These are phyloP conservation scores for Dillenia turbinata DNA, from an alignment of 164 flowering plant species.

Conservation along the genomic window DNA sequence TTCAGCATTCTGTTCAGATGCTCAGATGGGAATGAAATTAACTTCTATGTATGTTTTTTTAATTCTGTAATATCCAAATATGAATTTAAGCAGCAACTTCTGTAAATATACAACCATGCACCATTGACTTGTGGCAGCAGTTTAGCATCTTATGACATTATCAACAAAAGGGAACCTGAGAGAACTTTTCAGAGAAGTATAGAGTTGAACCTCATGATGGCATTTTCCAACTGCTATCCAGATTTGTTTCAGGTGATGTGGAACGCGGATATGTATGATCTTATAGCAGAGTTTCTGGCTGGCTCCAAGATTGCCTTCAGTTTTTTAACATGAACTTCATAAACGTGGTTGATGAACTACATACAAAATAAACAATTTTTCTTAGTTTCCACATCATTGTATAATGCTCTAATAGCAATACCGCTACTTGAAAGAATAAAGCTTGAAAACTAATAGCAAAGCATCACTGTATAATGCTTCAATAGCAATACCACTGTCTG, in stretches of 20 bases:
- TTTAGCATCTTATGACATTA: no score
- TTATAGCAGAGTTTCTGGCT: conserved; percentile 12
- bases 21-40: no score
- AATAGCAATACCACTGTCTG: no score
- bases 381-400: neutral
- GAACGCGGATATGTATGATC: conserved; percentile 29
- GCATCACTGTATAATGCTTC: no score
- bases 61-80: neutral
- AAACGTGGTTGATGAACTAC: conserved; percentile 32
- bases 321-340: conserved; percentile 21
- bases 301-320: conserved; percentile 18
- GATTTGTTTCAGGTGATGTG: conserved; percentile 23
- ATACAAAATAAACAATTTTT: conserved; percentile 15
- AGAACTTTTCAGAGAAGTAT: neutral
- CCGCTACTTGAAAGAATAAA: no score
- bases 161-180: neutral
- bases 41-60: neutral
- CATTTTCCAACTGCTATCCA: conserved; percentile 29
- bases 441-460: no score
- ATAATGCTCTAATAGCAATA: no score
- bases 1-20: no score
- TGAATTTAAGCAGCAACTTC: neutral
- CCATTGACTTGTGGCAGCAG: no score
- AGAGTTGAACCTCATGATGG: conserved; percentile 60
- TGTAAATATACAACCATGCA: neutral